Base-by-base conservation (phyloP, 73 alveolate genomes). In the Paramecium caudatum region DNA sequence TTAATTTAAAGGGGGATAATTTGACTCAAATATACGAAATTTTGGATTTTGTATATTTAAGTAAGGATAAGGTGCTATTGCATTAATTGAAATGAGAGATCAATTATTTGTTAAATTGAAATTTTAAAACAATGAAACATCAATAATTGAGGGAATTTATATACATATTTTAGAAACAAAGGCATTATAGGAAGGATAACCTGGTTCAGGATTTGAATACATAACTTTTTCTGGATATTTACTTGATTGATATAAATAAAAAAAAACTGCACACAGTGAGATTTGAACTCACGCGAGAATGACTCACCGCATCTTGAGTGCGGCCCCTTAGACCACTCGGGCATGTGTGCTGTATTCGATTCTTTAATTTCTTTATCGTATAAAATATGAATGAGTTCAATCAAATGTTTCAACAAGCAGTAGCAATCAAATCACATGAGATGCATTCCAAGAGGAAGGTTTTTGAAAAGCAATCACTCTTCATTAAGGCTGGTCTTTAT, bases 311-410 rank as follows among this genome's bases (percentile, higher is more conserved):
- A 74, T 74, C 88, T 74, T 74, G 88, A 74, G 88, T 74, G 88
- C 88, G 88, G 88, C 88, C 88, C 88, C 88, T 74, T 74, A 74
- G 88, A 74, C 88, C 88, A 74, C 88, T 74, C 88, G 88, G 88
- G 88, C 88, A 74, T 74, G 65, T 74, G 88, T 74, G 88, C 88
- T 74, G 25, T 65, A 65, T 55, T 55, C n/a, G n/a, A n/a, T 46
- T 3, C 2, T 46, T 46, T 13, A 46, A 46, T 46, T 25, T 7
- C 21, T 50, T 27, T 21, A 55, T 55, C 30, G 30, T 65, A 32
- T 19, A 65, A 12, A 32, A 7, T 30, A 74, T 74, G 88, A 74
- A 74, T 74, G 93, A 88, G 48, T 88, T 88, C 33, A 86, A 88
- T 61, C 10, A 69, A 46, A 48, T 88, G 41, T 55, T 88, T 47